Evolutionary conservation across 2,329 filamentous ascomycete genomes (phyloP).

Genomic region (Emergomyces pasteurianus): DNA sequence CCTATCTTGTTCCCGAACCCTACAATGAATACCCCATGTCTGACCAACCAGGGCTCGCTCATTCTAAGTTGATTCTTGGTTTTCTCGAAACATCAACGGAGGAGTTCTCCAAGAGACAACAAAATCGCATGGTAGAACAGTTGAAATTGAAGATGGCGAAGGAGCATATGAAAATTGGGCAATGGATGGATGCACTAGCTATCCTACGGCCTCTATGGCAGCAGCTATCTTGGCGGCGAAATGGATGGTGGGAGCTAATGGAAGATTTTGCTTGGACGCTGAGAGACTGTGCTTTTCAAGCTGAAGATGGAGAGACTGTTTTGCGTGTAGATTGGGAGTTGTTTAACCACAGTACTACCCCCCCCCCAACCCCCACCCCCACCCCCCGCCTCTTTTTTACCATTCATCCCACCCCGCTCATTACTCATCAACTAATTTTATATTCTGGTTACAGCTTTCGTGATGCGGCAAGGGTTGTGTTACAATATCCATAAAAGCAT

Average conservation of each 20-base stretch:
- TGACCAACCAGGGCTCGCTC: constrained; percentile 36
- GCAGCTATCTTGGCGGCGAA: constrained; percentile 44
- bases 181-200: constrained; percentile 40
- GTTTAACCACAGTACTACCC: constrained; percentile 24
- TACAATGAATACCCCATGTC: constrained; percentile 41
- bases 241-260: constrained; percentile 49
- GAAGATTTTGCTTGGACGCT: constrained; percentile 42
- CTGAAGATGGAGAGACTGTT: constrained; percentile 37
- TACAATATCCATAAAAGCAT: constrained; percentile 40
- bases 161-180: constrained; percentile 39
- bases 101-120: constrained; percentile 42
- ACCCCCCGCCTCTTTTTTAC: background rate
- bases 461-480: constrained; percentile 21
- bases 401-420: background rate
- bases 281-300: constrained; percentile 39
- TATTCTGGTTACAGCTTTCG: constrained; percentile 22
- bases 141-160: constrained; percentile 44
- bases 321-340: constrained; percentile 48
- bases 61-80: constrained; percentile 39
- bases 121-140: constrained; percentile 43
- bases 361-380: background rate
- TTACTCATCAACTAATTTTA: background rate
- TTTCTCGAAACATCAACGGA: constrained; percentile 37
- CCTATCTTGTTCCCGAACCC: constrained; percentile 48
- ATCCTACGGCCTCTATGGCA: constrained; percentile 45